A percentile compares a stretch with the other conserved stretches of the same genome.
Conservation (phyloP, 1,284 basidiomycete genomes). For the Fomitopsis betulina region DNA sequence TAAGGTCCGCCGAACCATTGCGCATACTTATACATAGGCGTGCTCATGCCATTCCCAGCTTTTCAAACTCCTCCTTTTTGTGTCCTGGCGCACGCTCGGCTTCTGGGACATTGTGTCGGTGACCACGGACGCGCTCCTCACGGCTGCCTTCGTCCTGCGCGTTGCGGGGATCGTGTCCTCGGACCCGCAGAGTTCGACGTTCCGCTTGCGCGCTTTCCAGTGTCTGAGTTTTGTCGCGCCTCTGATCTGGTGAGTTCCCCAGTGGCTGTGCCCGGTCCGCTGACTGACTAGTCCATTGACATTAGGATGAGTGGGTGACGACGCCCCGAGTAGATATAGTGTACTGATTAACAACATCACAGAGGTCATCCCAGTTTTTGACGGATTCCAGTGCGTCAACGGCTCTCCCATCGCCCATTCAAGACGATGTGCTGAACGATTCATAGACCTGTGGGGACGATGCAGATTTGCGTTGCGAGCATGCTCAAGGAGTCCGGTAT, state of each 20-base stretch:
- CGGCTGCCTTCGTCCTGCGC: constrained; percentile 73
- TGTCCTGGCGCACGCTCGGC: constrained; percentile 67
- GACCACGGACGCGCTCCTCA: constrained; percentile 66
- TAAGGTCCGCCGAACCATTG: constrained; percentile 43
- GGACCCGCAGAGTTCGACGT: constrained; percentile 35
- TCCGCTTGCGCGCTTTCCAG: constrained; percentile 78
- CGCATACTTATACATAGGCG: not conserved
- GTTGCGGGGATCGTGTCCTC: constrained; percentile 51
- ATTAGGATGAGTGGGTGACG: constrained; percentile 70
- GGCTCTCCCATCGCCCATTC: not conserved
- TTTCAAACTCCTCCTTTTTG: constrained; percentile 59
- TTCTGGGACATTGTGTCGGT: constrained; percentile 81
- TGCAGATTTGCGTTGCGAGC: constrained; percentile 82
- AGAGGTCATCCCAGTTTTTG: constrained; percentile 79
- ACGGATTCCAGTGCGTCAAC: constrained; percentile 66
- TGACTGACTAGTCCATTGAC: not conserved
- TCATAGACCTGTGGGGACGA: constrained; percentile 70
- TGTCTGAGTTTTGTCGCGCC: constrained; percentile 83
- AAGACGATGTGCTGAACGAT: not conserved
- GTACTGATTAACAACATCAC: constrained; percentile 8
- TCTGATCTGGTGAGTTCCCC: constrained; percentile 67
- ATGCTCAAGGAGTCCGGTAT: constrained; percentile 93
- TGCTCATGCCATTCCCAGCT: constrained; percentile 38
- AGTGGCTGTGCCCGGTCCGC: not conserved
- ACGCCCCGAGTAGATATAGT: not conserved